phyloP scores from a whole-genome alignment of 192 early-diverging fungal genomes.

The Coemansia sp. region DNA sequence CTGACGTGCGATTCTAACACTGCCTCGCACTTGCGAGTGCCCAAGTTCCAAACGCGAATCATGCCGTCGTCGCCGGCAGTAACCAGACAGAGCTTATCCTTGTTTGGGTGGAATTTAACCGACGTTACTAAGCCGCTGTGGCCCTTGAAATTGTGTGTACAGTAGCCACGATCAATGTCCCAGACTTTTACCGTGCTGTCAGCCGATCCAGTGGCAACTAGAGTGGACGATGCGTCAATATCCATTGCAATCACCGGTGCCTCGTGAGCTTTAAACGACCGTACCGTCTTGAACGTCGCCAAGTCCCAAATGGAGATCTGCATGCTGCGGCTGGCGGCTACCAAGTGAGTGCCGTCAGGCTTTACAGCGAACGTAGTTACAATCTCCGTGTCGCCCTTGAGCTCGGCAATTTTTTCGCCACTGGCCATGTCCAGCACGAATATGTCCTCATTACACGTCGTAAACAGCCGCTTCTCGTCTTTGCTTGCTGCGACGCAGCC shows the following conservation, averaged over 20 bases:
- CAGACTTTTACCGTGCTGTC: conserved; percentile 95
- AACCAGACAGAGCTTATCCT: conserved; percentile 64
- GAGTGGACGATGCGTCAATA: conserved; percentile 83
- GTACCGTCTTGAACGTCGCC: conserved; percentile 65
- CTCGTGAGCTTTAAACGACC: conserved; percentile 75
- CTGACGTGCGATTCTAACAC: conserved; percentile 85
- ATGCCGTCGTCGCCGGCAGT: conserved; percentile 92
- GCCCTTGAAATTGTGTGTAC: conserved; percentile 94
- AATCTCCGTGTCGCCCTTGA: conserved; percentile 82
- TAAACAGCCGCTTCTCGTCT: conserved; percentile 71
- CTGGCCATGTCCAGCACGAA: conserved; percentile 70
- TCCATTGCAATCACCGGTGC: conserved; percentile 93
- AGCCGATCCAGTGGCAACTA: conserved; percentile 95
- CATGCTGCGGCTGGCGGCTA: conserved; percentile 81
- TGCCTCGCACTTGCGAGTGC: conserved; percentile 69
- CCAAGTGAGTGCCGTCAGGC: conserved; percentile 74
- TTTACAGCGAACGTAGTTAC: conserved; percentile 86
- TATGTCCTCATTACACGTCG: conserved; percentile 83
- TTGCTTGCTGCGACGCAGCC: conserved; percentile 73
- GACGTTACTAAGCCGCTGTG: conserved; percentile 86
- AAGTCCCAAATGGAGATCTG: conserved; percentile 79
- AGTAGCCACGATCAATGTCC: conserved; percentile 91
- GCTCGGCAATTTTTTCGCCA: conserved; percentile 62
- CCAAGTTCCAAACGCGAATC: conserved; percentile 90
- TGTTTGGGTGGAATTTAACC: conserved; percentile 78